Evolutionary conservation across 2,329 filamentous ascomycete genomes (phyloP).

Genomic region (Chaetomiaceae sp.): DNA sequence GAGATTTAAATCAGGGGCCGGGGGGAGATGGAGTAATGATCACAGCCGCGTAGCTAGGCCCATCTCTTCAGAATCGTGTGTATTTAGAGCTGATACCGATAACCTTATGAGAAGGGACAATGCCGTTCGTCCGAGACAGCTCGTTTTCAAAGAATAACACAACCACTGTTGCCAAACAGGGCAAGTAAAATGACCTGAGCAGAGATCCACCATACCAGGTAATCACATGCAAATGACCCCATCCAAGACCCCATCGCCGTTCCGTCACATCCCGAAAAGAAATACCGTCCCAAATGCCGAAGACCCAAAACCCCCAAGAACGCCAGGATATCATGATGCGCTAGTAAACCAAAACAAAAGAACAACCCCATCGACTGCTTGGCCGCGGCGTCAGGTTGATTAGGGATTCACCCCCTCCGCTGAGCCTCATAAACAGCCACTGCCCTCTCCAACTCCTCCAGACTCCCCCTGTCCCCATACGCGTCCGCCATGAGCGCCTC

Average conservation of each 20-base stretch:
- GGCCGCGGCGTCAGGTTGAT: background rate
- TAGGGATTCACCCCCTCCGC: constrained; percentile 11
- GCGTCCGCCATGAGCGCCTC: constrained; percentile 29
- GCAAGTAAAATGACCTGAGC: too few species aligned
- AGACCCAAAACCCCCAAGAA: background rate
- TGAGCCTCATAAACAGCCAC: constrained; percentile 30
- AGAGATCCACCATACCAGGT: background rate
- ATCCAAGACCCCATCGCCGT: background rate
- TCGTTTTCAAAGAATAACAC: too few species aligned
- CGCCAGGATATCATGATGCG: constrained; percentile 2
- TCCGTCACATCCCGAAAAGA: background rate
- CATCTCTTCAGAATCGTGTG: too few species aligned
- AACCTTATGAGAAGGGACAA: too few species aligned
- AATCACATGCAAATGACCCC: constrained; percentile 1
- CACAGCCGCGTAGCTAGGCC: too few species aligned
- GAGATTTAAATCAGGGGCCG: too few species aligned
- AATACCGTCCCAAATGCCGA: background rate
- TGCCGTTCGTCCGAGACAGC: too few species aligned
- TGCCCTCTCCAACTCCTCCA: constrained; percentile 32
- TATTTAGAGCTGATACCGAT: too few species aligned
- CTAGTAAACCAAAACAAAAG: too few species aligned
- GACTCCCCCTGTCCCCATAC: constrained; percentile 30
- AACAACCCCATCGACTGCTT: background rate
- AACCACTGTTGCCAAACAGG: too few species aligned
- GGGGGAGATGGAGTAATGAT: too few species aligned